These are phyloP conservation scores for Aspergillus bridgeri DNA, from an alignment of 495 filamentous ascomycete genomes.

Conservation along the genomic window DNA sequence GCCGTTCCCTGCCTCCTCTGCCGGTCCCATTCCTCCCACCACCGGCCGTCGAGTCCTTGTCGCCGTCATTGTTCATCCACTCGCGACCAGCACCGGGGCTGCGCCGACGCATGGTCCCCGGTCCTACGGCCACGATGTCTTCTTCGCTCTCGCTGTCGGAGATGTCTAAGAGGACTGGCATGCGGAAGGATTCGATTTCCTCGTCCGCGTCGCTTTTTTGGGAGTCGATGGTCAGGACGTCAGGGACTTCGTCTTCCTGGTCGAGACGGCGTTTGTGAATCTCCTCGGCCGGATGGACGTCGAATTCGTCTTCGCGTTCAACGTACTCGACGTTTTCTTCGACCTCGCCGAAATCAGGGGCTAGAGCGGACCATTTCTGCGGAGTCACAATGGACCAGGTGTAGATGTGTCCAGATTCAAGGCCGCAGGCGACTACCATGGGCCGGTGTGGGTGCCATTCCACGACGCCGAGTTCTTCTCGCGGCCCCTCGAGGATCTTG, in stretches of 20 bases:
- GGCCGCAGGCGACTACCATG: conserved; percentile 80
- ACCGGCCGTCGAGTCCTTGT: conserved; percentile 21
- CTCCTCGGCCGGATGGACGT: conserved; percentile 93
- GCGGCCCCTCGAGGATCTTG: conserved; percentile 92
- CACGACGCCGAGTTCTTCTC: conserved; percentile 89
- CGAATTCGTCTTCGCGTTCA: conserved; percentile 94
- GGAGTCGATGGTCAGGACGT: conserved; percentile 74
- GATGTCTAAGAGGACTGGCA: conserved; percentile 85
- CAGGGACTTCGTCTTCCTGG: conserved; percentile 83
- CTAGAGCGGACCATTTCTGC: conserved; percentile 94
- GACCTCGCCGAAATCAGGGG: conserved; percentile 94
- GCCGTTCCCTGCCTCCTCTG: conserved; percentile 17
- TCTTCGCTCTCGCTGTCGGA: conserved; percentile 76
- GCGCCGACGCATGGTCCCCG: conserved; percentile 77
- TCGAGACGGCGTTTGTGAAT: conserved; percentile 87
- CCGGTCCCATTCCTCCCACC: conserved; percentile 28
- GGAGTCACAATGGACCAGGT: conserved; percentile 90
- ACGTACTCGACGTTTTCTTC: conserved; percentile 98
- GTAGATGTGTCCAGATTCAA: conserved; percentile 85
- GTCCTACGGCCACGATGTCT: conserved; percentile 79
- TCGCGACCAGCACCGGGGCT: conserved; percentile 59
- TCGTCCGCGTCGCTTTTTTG: conserved; percentile 50
- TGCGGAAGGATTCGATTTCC: conserved; percentile 64
- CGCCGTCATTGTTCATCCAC: conserved; percentile 34
- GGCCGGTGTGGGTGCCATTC: conserved; percentile 97